Evolutionary conservation across 768 basidiomycete genomes (phyloP).

Genomic region (Phaffia australis): DNA sequence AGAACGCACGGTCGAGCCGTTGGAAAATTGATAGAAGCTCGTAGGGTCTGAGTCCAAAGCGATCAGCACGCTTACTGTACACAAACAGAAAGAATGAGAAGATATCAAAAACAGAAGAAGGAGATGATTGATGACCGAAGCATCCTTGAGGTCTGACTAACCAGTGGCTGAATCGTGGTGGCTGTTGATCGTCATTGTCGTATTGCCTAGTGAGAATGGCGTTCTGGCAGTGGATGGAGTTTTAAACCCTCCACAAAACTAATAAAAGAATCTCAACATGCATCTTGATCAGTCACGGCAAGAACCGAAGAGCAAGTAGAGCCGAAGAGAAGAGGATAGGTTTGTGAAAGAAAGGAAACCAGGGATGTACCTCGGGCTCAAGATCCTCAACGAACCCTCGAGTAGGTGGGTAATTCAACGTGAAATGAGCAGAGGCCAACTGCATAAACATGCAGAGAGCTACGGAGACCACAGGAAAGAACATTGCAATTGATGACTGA

Average conservation of each 20-base stretch:
- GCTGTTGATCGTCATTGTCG: constrained; percentile 53
- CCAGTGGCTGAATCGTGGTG: constrained; percentile 43
- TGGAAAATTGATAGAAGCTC: constrained; percentile 16
- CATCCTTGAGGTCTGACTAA: neutral
- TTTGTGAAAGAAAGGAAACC: neutral
- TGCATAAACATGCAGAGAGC: constrained; percentile 33
- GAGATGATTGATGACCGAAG: neutral
- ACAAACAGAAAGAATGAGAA: neutral
- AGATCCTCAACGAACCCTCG: constrained; percentile 57
- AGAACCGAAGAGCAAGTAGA: neutral
- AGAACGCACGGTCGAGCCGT: constrained; percentile 7
- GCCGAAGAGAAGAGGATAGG: neutral
- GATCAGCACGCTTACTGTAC: constrained; percentile 19
- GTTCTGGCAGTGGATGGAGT: constrained; percentile 49
- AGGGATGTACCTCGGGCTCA: constrained; percentile 33
- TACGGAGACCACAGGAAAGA: constrained; percentile 28
- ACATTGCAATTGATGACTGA: constrained; percentile 5
- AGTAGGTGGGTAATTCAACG: constrained; percentile 61
- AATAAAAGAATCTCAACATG: neutral
- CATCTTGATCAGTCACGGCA: neutral
- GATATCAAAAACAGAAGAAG: neutral
- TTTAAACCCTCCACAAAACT: constrained; percentile 52
- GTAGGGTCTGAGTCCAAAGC: constrained; percentile 3
- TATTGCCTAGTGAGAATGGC: constrained; percentile 55
- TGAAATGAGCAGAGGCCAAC: constrained; percentile 61